phyloP scores from a whole-genome alignment of 2,329 filamentous ascomycete genomes.

The Fusarium verrucosum region DNA sequence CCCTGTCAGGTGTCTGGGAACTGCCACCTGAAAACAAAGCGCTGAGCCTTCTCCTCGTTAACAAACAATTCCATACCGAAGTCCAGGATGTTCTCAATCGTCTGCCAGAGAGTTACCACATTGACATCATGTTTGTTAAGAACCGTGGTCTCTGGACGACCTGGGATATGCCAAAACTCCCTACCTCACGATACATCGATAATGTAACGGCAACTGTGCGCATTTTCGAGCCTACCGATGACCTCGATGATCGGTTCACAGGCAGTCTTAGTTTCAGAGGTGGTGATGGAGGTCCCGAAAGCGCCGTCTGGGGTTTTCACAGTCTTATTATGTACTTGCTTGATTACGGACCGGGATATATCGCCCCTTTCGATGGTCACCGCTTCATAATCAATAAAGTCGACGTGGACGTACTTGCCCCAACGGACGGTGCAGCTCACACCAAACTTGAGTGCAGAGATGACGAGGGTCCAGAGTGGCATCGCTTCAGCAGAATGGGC shows the following conservation, averaged over 20 bases:
- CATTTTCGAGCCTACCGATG: constrained; percentile 11
- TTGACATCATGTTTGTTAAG: constrained; percentile 26
- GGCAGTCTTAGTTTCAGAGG: not conserved
- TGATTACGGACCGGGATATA: not conserved
- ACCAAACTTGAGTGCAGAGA: not conserved
- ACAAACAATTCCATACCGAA: not conserved
- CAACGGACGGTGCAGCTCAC: constrained; percentile 5
- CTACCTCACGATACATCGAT: constrained; percentile 1
- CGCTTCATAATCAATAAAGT: constrained; percentile 3
- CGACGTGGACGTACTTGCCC: not conserved
- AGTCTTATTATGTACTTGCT: not conserved
- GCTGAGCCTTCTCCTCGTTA: not conserved
- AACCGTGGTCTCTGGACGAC: constrained; percentile 10
- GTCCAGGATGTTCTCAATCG: not conserved
- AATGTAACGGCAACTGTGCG: constrained; percentile 3
- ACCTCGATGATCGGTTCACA: not conserved
- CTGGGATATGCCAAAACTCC: not conserved
- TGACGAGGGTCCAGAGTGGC: not conserved
- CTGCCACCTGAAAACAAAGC: not conserved
- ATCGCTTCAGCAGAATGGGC: no score
- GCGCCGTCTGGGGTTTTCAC: not conserved
- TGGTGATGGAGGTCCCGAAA: not conserved
- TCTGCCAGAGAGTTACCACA: not conserved
- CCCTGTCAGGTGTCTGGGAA: not conserved
- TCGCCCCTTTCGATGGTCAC: accelerated